Evolutionary conservation across 306 rosid genomes (phyloP), one percentile per base, ranked within the genome.

Genomic region (Phaseolus lunatus): DNA sequence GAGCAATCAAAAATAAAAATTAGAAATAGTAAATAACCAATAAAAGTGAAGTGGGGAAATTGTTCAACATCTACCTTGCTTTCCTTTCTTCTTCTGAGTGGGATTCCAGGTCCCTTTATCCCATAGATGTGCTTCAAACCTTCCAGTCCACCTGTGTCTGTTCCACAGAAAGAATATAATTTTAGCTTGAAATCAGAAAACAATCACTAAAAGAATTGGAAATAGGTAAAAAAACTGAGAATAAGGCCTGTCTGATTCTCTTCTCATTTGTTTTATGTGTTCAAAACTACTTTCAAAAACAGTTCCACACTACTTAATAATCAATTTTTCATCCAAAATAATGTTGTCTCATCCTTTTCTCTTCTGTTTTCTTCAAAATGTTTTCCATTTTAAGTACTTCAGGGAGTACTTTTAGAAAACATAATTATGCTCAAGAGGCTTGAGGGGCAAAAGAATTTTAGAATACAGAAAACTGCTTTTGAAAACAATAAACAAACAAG

Each of bases 71-170:
- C 22, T 77, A 90, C 96, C 98, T 94, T 94, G 98, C 75, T 94
- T 92, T 35, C 98, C 98, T 79, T 92, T 94, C 86, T 94, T 94
- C 84, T 90, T 94, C 80, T 94, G 96, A 33, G 96, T 94, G 5
- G 87, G 88, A 80, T 94, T 94, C 97, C 98, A 94, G 3, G 97
- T 90, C 41, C 91, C 94, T 83, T 94, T 92, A 83, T 92, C 98
- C 98, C 96, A 92, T 69, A 94, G 81, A 81, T 94, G 98, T 20
- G 97, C 98, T 89, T 94, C 97, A 80, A 54, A 94, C 29, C 96
- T 83, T 23, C 98, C 98, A 0, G 95, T 94, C 97, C 98, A 94
- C 82, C 93, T 87, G 82, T 94, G 97, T 56, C 98, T 90, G 90
- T 73, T 68, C 78, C 70, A 47, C 57, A 72, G 9, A n/a, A 29